Conservation (phyloP, 164 flowering plant genomes). For the Dillenia turbinata region DNA sequence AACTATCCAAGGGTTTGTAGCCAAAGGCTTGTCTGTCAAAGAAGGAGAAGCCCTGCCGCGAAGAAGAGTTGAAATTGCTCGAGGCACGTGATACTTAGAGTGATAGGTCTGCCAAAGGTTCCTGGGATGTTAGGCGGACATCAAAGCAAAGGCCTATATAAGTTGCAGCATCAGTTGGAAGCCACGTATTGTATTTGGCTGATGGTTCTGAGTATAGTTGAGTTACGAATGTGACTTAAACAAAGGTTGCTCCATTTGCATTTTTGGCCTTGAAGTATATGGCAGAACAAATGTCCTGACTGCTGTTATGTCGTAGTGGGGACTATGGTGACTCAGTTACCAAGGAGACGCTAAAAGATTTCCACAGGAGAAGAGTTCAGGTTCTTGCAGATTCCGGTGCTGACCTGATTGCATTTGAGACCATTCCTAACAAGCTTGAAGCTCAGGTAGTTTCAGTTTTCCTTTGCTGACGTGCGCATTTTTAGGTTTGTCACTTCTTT, state of each 20-base stretch:
- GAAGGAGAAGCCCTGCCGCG: conserved; percentile 47
- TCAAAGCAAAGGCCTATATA: conserved; percentile 30
- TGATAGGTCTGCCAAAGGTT: conserved; percentile 27
- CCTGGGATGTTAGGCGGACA: conserved; percentile 16
- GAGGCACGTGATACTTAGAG: conserved; percentile 49
- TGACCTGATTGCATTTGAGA: conserved; percentile 89
- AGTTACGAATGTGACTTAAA: background rate
- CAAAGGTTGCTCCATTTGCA: too few species aligned
- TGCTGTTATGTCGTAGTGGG: conserved; percentile 47
- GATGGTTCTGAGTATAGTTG: conserved; percentile 73
- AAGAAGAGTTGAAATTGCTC: conserved; percentile 54
- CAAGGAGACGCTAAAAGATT: conserved; percentile 56
- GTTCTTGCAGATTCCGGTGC: conserved; percentile 81
- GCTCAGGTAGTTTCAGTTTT: conserved; percentile 49
- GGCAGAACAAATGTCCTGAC: too few species aligned
- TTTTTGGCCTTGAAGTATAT: too few species aligned
- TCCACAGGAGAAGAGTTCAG: conserved; percentile 85
- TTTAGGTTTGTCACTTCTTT: background rate
- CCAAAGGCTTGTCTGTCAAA: conserved; percentile 43
- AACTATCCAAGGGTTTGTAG: conserved; percentile 60
- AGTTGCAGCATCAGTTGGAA: conserved; percentile 67
- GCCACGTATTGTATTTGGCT: conserved; percentile 69
- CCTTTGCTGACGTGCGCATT: background rate
- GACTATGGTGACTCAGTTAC: conserved; percentile 59
- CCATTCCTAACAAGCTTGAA: conserved; percentile 90